These are phyloP conservation scores for Aspergillus biplanus DNA, from an alignment of 495 filamentous ascomycete genomes.

Conservation along the genomic window DNA sequence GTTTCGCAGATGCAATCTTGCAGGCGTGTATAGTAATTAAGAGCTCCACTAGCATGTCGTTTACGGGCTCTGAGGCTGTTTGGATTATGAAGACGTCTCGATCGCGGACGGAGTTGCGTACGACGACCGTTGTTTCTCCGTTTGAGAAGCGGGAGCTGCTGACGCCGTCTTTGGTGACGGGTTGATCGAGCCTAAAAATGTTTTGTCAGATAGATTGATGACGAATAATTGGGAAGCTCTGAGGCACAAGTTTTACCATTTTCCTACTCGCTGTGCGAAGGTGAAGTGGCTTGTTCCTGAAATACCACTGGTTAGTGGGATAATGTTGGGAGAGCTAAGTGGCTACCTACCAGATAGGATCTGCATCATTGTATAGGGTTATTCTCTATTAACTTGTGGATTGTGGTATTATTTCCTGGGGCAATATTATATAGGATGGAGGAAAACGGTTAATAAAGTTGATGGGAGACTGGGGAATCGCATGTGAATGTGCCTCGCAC, in stretches of 20 bases:
- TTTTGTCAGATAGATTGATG: too few relatives aligned
- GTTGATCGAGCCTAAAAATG: conserved; percentile 11
- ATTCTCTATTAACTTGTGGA: too few relatives aligned
- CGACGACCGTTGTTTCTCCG: conserved; percentile 82
- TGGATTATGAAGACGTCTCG: conserved; percentile 92
- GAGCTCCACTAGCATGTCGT: conserved; percentile 84
- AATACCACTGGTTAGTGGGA: not conserved
- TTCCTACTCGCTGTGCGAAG: conserved; percentile 2
- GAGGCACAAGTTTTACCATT: too few relatives aligned
- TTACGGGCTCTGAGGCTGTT: conserved; percentile 73
- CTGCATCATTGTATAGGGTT: not conserved
- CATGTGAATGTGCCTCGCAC: too few relatives aligned
- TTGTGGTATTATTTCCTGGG: too few relatives aligned
- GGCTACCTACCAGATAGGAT: not conserved
- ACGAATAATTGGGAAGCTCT: too few relatives aligned
- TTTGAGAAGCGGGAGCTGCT: conserved; percentile 77
- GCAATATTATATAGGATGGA: too few relatives aligned
- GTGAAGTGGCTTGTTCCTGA: conserved; percentile 7
- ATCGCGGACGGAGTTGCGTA: conserved; percentile 79
- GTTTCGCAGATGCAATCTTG: conserved; percentile 80
- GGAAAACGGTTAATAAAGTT: too few relatives aligned
- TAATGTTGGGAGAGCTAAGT: not conserved
- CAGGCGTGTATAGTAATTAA: conserved; percentile 86
- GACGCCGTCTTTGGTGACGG: conserved; percentile 54
- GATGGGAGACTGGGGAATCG: too few relatives aligned